Evolutionary conservation across 306 rosid species (phyloP).

Genomic region (Pueraria montana): DNA sequence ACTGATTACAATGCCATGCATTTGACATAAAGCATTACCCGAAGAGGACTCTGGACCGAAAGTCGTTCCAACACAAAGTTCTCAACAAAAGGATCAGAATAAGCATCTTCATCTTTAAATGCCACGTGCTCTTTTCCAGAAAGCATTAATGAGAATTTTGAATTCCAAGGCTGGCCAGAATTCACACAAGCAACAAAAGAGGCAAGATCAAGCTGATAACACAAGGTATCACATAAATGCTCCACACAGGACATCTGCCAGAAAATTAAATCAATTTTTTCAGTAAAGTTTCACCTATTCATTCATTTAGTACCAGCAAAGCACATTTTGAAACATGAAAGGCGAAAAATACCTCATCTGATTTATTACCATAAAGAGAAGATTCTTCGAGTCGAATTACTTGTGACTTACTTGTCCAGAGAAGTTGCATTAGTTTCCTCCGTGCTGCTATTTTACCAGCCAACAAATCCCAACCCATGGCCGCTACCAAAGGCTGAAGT

Average conservation of each 20-base stretch:
- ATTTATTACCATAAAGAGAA: conserved; percentile 78
- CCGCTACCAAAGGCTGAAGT: conserved; percentile 91
- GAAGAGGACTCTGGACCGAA: conserved; percentile 94
- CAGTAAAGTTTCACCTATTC: conserved; percentile 35
- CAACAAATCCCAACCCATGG: conserved; percentile 98
- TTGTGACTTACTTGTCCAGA: conserved; percentile 92
- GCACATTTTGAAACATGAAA: conserved; percentile 49
- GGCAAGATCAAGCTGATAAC: conserved; percentile 95
- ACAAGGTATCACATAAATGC: conserved; percentile 87
- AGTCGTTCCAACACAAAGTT: conserved; percentile 96
- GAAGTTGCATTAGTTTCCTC: conserved; percentile 88
- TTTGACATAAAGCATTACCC: conserved; percentile 71
- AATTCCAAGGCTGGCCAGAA: conserved; percentile 90
- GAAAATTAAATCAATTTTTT: conserved; percentile 46
- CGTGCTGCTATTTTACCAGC: conserved; percentile 81
- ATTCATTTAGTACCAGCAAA: conserved; percentile 51
- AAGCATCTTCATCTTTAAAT: conserved; percentile 60
- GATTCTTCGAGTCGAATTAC: conserved; percentile 84
- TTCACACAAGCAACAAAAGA: conserved; percentile 90
- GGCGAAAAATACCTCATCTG: conserved; percentile 81
- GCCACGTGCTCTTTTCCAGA: conserved; percentile 71
- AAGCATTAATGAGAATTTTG: conserved; percentile 73
- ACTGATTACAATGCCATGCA: conserved; percentile 30
- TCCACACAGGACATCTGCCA: conserved; percentile 92
- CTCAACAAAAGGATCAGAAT: conserved; percentile 86